Conservation (phyloP, 352 stramenopile genomes). For the Phytophthora foliorum region DNA sequence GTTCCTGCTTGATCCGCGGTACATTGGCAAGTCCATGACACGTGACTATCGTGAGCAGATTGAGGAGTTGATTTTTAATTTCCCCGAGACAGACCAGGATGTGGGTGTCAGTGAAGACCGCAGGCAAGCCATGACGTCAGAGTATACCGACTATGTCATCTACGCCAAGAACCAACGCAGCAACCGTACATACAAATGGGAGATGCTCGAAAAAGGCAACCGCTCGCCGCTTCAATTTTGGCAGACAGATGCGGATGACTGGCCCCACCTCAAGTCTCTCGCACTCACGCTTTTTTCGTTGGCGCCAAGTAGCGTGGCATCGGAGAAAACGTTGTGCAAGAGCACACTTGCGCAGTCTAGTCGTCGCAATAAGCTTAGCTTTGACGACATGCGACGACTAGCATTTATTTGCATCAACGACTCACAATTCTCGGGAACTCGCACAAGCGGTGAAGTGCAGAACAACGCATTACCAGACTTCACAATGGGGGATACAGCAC, state of each 20-base stretch:
- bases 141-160: conserved; percentile 85
- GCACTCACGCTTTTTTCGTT: conserved; percentile 84
- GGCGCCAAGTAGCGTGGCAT: conserved; percentile 74
- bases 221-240: conserved; percentile 85
- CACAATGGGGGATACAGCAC: conserved; percentile 67
- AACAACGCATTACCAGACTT: conserved; percentile 77
- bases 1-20: conserved; percentile 79
- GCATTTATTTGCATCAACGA: conserved; percentile 90
- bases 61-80: conserved; percentile 86
- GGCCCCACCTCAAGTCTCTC: conserved; percentile 80
- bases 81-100: conserved; percentile 75
- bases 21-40: conserved; percentile 88
- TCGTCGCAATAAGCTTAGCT: conserved; percentile 77
- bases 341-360: conserved; percentile 68
- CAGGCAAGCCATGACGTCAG: conserved; percentile 70
- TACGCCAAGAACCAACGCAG: conserved; percentile 86
- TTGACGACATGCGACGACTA: conserved; percentile 78
- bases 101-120: conserved; percentile 75
- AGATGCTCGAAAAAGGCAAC: conserved; percentile 87
- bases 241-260: conserved; percentile 80
- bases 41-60: conserved; percentile 87
- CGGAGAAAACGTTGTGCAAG: conserved; percentile 80
- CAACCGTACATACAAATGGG: conserved; percentile 87
- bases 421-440: conserved; percentile 68
- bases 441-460: conserved; percentile 54